A percentile compares a stretch with the other conserved stretches of the same genome.
phyloP scores from a whole-genome alignment of 2,329 filamentous ascomycete genomes.

The Tolypocladium guangdongense region DNA sequence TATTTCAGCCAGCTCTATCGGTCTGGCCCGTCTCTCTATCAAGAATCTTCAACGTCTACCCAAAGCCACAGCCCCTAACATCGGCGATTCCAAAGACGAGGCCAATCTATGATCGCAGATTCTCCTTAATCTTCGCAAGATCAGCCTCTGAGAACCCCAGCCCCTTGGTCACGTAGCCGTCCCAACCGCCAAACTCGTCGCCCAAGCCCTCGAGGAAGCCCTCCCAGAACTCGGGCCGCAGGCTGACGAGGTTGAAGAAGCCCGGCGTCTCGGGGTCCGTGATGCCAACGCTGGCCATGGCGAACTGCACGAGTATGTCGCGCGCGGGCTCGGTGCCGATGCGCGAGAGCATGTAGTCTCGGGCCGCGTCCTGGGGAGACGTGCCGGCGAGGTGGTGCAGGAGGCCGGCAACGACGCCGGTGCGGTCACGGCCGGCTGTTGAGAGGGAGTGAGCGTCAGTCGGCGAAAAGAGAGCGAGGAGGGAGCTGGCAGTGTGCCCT shows the following conservation, averaged over 20 bases:
- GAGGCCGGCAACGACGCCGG: slow-evolving; percentile 38
- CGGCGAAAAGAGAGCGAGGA: neutral
- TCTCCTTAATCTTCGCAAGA: slow-evolving; percentile 33
- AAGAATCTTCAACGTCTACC: no score
- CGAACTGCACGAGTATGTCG: slow-evolving; percentile 32
- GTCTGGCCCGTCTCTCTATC: no score
- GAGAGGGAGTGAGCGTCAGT: neutral
- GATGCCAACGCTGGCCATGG: slow-evolving; percentile 25
- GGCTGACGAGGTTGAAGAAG: slow-evolving; percentile 35
- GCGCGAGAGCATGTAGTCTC: slow-evolving; percentile 44
- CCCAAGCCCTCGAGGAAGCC: slow-evolving; percentile 33
- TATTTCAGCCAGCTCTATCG: no score
- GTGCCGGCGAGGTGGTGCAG: slow-evolving; percentile 40
- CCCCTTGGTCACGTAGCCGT: slow-evolving; percentile 32
- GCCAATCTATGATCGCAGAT: slow-evolving; percentile 19
- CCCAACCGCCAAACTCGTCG: slow-evolving; percentile 35
- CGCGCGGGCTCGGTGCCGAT: slow-evolving; percentile 41
- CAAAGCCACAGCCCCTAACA: no score
- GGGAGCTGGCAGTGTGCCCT: slow-evolving; percentile 7
- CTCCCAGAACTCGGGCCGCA: slow-evolving; percentile 32
- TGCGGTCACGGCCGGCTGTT: slow-evolving; percentile 42
- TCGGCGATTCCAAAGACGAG: no score
- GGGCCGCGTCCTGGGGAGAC: slow-evolving; percentile 25
- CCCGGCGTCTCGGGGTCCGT: slow-evolving; percentile 30
- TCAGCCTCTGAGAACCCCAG: slow-evolving; percentile 37